phyloP scores from a whole-genome alignment of 495 filamentous ascomycete species.

The Diplogelasinospora grovesii region DNA sequence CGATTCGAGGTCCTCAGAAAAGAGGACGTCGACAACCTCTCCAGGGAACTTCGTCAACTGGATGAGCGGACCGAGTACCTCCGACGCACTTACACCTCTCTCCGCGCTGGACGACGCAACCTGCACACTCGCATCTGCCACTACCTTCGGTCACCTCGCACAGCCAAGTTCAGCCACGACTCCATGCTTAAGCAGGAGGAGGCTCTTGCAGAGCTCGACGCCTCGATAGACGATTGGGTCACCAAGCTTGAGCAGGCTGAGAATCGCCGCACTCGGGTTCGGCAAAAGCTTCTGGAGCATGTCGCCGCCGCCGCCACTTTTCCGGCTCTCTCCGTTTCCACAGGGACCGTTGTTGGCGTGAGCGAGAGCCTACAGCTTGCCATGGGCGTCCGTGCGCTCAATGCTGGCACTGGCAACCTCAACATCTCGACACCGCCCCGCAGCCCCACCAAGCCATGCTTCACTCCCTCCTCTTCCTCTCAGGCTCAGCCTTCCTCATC shows the following conservation, averaged over 20 bases:
- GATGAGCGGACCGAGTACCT: slow-evolving; percentile 69
- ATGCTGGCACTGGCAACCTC: slow-evolving; percentile 20
- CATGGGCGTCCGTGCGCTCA: slow-evolving; percentile 31
- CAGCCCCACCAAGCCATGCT: slow-evolving; percentile 34
- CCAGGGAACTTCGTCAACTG: slow-evolving; percentile 60
- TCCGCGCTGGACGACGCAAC: slow-evolving; percentile 59
- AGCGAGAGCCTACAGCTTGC: slow-evolving; percentile 37
- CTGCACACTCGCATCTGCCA: slow-evolving; percentile 62
- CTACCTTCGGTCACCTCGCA: slow-evolving; percentile 56
- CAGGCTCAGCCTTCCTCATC: slow-evolving; percentile 24
- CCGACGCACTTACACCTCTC: slow-evolving; percentile 59
- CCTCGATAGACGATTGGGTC: slow-evolving; percentile 71
- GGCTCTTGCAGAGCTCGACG: slow-evolving; percentile 61
- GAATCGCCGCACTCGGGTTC: slow-evolving; percentile 59
- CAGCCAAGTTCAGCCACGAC: slow-evolving; percentile 59
- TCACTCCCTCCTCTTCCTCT: no score
- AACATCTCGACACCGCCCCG: slow-evolving; percentile 44
- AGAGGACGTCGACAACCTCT: slow-evolving; percentile 60
- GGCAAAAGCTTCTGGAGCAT: slow-evolving; percentile 73
- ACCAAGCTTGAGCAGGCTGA: slow-evolving; percentile 67
- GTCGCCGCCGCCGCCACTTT: slow-evolving; percentile 54
- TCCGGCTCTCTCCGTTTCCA: slow-evolving; percentile 27
- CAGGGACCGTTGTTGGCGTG: slow-evolving; percentile 23
- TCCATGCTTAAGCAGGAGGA: slow-evolving; percentile 69
- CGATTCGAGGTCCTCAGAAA: slow-evolving; percentile 61